Conservation (phyloP, 306 rosid genomes). For the Potentilla sterilis region DNA sequence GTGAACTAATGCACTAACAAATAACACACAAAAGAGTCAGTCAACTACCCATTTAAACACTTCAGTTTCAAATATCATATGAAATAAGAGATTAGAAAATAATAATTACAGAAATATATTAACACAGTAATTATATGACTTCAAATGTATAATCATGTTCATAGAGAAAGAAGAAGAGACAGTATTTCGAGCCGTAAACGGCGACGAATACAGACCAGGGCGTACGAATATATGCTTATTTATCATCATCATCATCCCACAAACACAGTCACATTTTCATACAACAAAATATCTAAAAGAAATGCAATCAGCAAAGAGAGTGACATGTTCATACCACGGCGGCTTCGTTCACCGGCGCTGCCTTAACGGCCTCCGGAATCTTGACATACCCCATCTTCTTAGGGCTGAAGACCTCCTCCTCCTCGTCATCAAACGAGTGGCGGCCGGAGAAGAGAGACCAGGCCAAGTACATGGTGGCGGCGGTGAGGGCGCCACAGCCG, state of each 20-base stretch:
- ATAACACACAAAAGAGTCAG: not conserved
- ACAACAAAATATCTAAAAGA: not conserved
- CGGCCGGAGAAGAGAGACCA: constrained; percentile 63
- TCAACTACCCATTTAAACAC: not conserved
- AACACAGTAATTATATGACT: not conserved
- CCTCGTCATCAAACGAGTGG: constrained; percentile 28
- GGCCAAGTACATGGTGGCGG: constrained; percentile 81
- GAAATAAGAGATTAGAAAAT: not conserved
- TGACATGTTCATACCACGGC: constrained; percentile 22
- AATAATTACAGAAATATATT: not conserved
- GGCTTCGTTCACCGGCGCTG: constrained; percentile 25
- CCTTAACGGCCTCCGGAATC: constrained; percentile 42
- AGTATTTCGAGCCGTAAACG: constrained; percentile 13
- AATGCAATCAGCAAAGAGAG: not conserved
- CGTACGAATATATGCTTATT: constrained; percentile 27
- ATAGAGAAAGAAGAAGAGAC: not conserved
- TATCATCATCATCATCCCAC: constrained; percentile 24
- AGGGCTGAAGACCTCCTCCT: constrained; percentile 35
- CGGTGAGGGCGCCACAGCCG: constrained; percentile 87
- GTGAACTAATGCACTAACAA: not conserved
- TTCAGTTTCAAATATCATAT: not conserved
- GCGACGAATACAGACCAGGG: constrained; percentile 24
- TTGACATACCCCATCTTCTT: constrained; percentile 70
- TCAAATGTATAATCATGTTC: not conserved
- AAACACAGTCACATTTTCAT: not conserved